phyloP scores from a whole-genome alignment of 768 basidiomycete species.

The Tulasnella sp. region DNA sequence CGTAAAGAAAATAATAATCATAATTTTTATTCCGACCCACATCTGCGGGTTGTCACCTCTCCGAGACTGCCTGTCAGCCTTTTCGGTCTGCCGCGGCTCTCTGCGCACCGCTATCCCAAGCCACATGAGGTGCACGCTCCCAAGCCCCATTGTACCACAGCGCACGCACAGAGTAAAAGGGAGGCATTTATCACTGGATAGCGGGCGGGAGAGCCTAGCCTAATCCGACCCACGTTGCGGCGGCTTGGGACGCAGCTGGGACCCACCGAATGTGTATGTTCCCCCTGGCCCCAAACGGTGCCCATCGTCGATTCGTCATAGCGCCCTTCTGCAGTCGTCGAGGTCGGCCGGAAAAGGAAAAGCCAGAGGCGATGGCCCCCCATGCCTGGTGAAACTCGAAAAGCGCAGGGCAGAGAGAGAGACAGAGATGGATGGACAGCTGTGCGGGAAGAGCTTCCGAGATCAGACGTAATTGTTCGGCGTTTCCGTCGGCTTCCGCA shows the following conservation, averaged over 20 bases:
- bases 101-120: not conserved
- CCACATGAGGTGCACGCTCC: no score
- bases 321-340: not conserved
- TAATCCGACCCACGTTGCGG: not conserved
- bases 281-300: not conserved
- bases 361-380: no score
- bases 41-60: not conserved
- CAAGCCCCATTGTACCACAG: not conserved
- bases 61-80: not conserved
- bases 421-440: not conserved
- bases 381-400: no score
- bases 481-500: not conserved
- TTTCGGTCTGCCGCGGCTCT: not conserved
- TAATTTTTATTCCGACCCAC: not conserved
- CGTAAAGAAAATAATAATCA: not conserved
- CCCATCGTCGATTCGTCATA: not conserved
- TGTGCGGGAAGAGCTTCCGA: not conserved
- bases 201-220: not conserved
- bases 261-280: slow-evolving; percentile 1
- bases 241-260: not conserved
- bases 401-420: not conserved
- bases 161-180: not conserved
- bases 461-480: not conserved
- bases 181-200: not conserved
- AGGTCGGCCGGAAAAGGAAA: not conserved